Conservation (phyloP, 768 basidiomycete genomes). For the Cubamyces lactineus region DNA sequence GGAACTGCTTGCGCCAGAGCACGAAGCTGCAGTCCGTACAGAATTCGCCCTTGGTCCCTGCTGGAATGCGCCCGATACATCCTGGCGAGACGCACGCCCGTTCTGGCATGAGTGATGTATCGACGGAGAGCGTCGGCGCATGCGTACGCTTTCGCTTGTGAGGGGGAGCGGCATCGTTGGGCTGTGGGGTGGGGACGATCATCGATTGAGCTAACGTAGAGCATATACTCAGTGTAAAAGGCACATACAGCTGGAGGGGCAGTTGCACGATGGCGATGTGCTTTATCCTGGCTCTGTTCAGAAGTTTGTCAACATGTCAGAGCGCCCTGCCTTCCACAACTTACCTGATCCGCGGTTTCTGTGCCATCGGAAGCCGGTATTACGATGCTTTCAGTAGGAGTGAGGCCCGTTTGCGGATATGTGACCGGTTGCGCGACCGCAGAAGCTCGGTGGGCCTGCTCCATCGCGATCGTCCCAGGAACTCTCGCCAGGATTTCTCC, state of each 20-base stretch:
- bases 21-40: conserved; percentile 18
- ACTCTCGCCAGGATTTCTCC: conserved; percentile 2
- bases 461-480: neutral
- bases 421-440: neutral
- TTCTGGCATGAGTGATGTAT: neutral
- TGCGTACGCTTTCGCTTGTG: conserved; percentile 5
- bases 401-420: neutral
- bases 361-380: neutral
- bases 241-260: no score
- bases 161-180: neutral
- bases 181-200: neutral
- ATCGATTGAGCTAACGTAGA: no score
- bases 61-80: conserved; percentile 2
- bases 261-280: no score
- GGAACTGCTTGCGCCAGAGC: conserved; percentile 19
- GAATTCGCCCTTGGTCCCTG: neutral
- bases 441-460: neutral
- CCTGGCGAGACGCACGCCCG: conserved; percentile 7
- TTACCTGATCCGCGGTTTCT: no score
- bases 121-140: neutral
- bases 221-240: no score
- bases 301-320: no score
- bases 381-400: neutral
- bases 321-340: no score
- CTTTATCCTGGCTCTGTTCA: no score